phyloP scores from a whole-genome alignment of 2,329 filamentous ascomycete species.

The Trichoderma sp. region DNA sequence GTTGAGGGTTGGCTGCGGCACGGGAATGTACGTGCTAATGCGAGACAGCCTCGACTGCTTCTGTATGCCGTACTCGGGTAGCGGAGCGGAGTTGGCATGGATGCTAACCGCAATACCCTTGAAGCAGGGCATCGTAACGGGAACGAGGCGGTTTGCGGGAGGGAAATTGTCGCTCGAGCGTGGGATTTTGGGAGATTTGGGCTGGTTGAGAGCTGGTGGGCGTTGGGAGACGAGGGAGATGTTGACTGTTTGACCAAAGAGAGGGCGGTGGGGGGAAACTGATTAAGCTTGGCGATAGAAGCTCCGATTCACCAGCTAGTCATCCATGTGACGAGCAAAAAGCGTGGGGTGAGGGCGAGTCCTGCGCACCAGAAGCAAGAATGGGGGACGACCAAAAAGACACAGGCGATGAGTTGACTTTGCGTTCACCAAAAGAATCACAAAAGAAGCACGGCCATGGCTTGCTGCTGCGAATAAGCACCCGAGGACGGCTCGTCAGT shows the following conservation, averaged over 20 bases:
- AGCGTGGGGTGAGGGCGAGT: conserved; percentile 14
- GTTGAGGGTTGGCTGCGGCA: conserved; percentile 78
- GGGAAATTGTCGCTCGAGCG: neutral
- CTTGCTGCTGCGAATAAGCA: conserved; percentile 26
- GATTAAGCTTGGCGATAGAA: conserved; percentile 28
- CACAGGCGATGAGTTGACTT: conserved; percentile 1
- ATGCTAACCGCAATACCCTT: conserved; percentile 99
- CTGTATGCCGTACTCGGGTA: conserved; percentile 92
- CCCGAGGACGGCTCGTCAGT: conserved; percentile 23
- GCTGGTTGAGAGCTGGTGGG: conserved; percentile 18
- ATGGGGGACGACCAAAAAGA: neutral
- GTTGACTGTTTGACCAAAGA: neutral
- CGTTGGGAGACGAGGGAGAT: conserved; percentile 25
- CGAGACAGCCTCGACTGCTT: conserved; percentile 88
- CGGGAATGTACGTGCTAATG: conserved; percentile 96
- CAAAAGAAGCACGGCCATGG: conserved; percentile 11
- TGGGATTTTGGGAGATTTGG: conserved; percentile 4
- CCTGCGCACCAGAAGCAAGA: neutral
- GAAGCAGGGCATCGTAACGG: conserved; percentile 81
- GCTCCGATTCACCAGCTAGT: conserved; percentile 33
- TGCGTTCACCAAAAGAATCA: conserved; percentile 19
- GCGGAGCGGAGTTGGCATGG: conserved; percentile 77
- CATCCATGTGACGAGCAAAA: conserved; percentile 30
- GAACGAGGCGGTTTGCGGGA: conserved; percentile 31
- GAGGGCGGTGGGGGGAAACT: conserved; percentile 29